Base-by-base conservation (phyloP, 805 yeast species). In the Hanseniaspora lachancei region DNA sequence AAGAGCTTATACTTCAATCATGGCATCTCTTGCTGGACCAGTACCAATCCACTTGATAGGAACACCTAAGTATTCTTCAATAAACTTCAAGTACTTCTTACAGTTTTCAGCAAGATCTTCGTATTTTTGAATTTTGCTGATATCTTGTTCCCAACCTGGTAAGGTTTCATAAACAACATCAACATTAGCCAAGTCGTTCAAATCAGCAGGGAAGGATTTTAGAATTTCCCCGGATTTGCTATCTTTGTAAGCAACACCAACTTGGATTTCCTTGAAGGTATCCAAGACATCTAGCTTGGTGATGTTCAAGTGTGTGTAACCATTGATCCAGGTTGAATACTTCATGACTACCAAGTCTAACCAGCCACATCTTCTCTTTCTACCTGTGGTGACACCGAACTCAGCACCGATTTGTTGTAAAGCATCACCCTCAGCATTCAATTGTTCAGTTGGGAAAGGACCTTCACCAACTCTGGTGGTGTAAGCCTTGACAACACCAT, bases 351-450 rank as follows among this genome's bases (percentile, higher is more conserved):
- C 97, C 64, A 93, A 76, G 72, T 93, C 98, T 67, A 93, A 81
- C 98, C 98, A 93, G 57, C 98, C 98, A 71, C 98, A 93, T 74
- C 98, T 83, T 77, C 98, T 86, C 78, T 89, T 89, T 75, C 98
- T 84, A 62, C 98, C 98, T 39, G 98, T 93, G 60, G 98, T 93
- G 63, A 93, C 98, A 72, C 98, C 98, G 65, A 68, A 86, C 73
- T 93, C 98, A 57, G 89, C 95, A 65, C 98, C 98, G 60, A 93
- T 86, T 46, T 76, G 72, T 71, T 93, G 98, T 67, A 93, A 76
- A 61, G 80, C 79, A 64, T 86, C 95, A 66, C 98, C 98, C 49
- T 74, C 80, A 39, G 73, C 81, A 70, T 91, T 89, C 68, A 89
- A 78, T 70, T 89, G 97, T 73, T 93, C 98, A 57, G 97, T 84